Conservation (phyloP, 805 yeast genomes). For the Zygosaccharomyces bisporus region DNA sequence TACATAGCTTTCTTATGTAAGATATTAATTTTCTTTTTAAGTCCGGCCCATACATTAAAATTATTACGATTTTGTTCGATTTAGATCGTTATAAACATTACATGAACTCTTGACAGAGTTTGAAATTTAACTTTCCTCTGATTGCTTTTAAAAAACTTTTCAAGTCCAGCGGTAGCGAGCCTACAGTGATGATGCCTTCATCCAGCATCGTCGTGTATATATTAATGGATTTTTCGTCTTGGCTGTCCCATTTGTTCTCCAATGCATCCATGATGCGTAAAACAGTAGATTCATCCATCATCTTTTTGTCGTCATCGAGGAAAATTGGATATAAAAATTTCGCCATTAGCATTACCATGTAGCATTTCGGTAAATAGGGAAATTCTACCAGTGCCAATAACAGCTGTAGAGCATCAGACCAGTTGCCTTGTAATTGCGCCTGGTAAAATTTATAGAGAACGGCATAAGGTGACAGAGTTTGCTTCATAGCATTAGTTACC, state of each 20-base stretch:
- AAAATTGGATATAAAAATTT: slow-evolving; percentile 31
- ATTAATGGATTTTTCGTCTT: slow-evolving; percentile 20
- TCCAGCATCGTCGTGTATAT: slow-evolving; percentile 18
- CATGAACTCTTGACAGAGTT: slow-evolving; percentile 34
- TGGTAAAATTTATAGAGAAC: slow-evolving; percentile 51
- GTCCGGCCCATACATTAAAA: not conserved
- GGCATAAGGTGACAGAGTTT: slow-evolving; percentile 69
- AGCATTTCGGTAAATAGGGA: slow-evolving; percentile 30
- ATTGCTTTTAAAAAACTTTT: slow-evolving; percentile 18
- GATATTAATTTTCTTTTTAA: slow-evolving; percentile 5
- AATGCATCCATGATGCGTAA: slow-evolving; percentile 26
- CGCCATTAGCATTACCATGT: slow-evolving; percentile 26
- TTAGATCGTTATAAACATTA: slow-evolving; percentile 7
- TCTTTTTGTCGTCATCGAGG: slow-evolving; percentile 20
- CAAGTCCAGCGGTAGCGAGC: slow-evolving; percentile 19
- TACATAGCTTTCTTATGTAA: slow-evolving; percentile 7
- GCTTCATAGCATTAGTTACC: slow-evolving; percentile 57
- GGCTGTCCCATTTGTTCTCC: slow-evolving; percentile 24
- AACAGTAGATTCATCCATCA: slow-evolving; percentile 23
- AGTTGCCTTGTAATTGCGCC: slow-evolving; percentile 29
- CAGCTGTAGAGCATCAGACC: slow-evolving; percentile 22
- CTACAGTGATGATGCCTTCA: slow-evolving; percentile 7
- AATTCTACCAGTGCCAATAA: slow-evolving; percentile 27
- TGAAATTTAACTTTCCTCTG: slow-evolving; percentile 26
- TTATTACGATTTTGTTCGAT: not conserved